Conservation (phyloP, 768 basidiomycete species). For the Gloeophyllum trabeum region DNA sequence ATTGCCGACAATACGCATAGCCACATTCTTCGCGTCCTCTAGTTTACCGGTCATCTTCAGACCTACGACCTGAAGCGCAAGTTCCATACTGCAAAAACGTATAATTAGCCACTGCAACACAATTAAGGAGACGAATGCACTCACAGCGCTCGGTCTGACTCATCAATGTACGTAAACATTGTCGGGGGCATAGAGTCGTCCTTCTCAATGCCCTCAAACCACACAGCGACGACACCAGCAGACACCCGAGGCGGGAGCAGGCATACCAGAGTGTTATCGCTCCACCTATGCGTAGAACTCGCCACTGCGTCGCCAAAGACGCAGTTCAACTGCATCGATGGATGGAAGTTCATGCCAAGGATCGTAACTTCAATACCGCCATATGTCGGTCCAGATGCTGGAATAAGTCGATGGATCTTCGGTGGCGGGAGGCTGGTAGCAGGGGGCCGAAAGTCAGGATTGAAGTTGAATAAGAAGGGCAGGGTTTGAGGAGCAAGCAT, state of each 20-base stretch:
- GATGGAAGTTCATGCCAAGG: constrained; percentile 84
- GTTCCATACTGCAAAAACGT: constrained; percentile 64
- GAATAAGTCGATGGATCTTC: constrained; percentile 78
- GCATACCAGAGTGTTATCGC: constrained; percentile 88
- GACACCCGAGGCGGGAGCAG: constrained; percentile 72
- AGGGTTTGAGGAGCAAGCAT: constrained; percentile 26
- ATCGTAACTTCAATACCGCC: constrained; percentile 95
- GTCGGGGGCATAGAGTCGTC: constrained; percentile 27
- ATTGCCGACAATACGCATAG: constrained; percentile 83
- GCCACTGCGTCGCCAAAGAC: constrained; percentile 79
- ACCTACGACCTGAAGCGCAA: constrained; percentile 90
- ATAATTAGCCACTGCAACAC: constrained; percentile 16
- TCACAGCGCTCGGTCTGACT: constrained; percentile 80
- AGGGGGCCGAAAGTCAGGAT: constrained; percentile 33
- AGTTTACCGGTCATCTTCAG: constrained; percentile 95
- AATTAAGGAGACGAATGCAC: constrained; percentile 40
- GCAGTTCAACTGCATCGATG: constrained; percentile 58
- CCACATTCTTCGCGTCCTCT: constrained; percentile 87
- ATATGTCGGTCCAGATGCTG: constrained; percentile 73
- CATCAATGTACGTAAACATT: constrained; percentile 85
- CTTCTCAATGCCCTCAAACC: constrained; percentile 62
- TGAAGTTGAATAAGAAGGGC: constrained; percentile 52
- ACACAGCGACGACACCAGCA: constrained; percentile 83
- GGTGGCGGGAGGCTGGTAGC: constrained; percentile 45
- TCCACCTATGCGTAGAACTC: constrained; percentile 83